These are phyloP conservation scores for Pouteria glomerata DNA, from an alignment of 148 eudicot species.

Conservation along the genomic window DNA sequence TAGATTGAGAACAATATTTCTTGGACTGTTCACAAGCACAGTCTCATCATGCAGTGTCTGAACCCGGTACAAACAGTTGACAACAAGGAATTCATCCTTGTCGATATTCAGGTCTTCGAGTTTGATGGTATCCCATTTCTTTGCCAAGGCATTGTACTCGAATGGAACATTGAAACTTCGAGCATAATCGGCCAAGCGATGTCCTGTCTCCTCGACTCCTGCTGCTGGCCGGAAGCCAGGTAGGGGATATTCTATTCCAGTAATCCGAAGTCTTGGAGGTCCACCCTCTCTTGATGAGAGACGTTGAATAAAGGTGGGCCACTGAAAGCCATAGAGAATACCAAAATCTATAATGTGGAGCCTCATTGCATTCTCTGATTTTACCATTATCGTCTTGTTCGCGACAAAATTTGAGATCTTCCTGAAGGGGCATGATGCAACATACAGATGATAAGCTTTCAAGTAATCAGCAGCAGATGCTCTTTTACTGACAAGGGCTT, in stretches of 20 bases:
- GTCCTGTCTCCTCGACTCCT: conserved; percentile 58
- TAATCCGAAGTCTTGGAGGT: conserved; percentile 55
- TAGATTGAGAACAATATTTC: conserved; percentile 40
- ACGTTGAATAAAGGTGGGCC: conserved; percentile 61
- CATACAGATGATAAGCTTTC: conserved; percentile 56
- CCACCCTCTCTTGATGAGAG: conserved; percentile 42
- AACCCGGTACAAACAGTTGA: conserved; percentile 47
- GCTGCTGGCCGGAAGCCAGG: conserved; percentile 66
- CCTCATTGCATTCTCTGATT: conserved; percentile 24
- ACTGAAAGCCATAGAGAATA: conserved; percentile 60
- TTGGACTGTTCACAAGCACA: conserved; percentile 38
- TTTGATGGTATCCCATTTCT: conserved; percentile 57
- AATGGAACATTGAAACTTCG: conserved; percentile 48
- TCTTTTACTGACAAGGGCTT: conserved; percentile 36
- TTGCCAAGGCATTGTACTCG: conserved; percentile 51
- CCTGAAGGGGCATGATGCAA: conserved; percentile 58
- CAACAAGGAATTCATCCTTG: conserved; percentile 51
- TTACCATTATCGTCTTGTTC: conserved; percentile 34
- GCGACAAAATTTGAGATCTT: conserved; percentile 47
- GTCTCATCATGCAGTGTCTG: conserved; percentile 66
- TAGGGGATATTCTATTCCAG: conserved; percentile 67
- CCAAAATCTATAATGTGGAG: conserved; percentile 69
- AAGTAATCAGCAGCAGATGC: conserved; percentile 45
- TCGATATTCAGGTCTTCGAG: conserved; percentile 52
- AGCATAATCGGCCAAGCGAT: conserved; percentile 54